phyloP scores from a whole-genome alignment of 2,329 filamentous ascomycete genomes.

The Xylariaceae sp. region DNA sequence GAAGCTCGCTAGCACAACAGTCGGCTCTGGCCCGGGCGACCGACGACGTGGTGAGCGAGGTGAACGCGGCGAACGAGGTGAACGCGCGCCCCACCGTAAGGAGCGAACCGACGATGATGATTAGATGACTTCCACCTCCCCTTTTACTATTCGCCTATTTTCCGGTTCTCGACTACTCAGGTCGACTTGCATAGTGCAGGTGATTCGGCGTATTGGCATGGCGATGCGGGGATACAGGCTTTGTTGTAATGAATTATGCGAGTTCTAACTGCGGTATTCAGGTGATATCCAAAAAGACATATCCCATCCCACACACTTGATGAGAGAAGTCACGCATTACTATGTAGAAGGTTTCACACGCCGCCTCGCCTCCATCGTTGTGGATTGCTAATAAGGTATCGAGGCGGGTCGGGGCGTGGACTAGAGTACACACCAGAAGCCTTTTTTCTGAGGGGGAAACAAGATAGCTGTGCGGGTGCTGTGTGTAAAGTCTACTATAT shows the following conservation, averaged over 20 bases:
- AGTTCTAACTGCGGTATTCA: constrained; percentile 13
- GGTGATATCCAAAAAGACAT: constrained; percentile 9
- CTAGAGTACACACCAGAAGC: constrained; percentile 13
- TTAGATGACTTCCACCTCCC: constrained; percentile 32
- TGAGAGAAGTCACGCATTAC: constrained; percentile 8
- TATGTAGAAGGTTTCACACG: constrained; percentile 14
- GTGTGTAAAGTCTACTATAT: constrained; percentile 9
- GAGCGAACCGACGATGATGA: constrained; percentile 54
- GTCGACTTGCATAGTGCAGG: constrained; percentile 26
- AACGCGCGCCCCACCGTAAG: constrained; percentile 35
- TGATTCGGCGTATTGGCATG: constrained; percentile 29
- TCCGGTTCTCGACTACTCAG: constrained; percentile 20
- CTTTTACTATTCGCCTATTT: constrained; percentile 22
- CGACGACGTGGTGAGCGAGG: constrained; percentile 27
- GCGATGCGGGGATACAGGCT: constrained; percentile 21
- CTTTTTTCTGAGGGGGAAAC: background rate
- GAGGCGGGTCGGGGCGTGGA: constrained; percentile 5
- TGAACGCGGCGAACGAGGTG: constrained; percentile 27
- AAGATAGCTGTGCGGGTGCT: constrained; percentile 2
- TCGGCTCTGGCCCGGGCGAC: constrained; percentile 35
- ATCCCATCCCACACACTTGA: constrained; percentile 3
- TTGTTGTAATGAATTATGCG: constrained; percentile 23
- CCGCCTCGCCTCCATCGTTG: constrained; percentile 12
- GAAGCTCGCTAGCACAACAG: constrained; percentile 48
- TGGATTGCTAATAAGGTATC: constrained; percentile 12